Percentiles rank a stretch among this genome's conserved stretches.
Conservation (phyloP, 2,329 filamentous ascomycete genomes). For the Cladosporium sp. region DNA sequence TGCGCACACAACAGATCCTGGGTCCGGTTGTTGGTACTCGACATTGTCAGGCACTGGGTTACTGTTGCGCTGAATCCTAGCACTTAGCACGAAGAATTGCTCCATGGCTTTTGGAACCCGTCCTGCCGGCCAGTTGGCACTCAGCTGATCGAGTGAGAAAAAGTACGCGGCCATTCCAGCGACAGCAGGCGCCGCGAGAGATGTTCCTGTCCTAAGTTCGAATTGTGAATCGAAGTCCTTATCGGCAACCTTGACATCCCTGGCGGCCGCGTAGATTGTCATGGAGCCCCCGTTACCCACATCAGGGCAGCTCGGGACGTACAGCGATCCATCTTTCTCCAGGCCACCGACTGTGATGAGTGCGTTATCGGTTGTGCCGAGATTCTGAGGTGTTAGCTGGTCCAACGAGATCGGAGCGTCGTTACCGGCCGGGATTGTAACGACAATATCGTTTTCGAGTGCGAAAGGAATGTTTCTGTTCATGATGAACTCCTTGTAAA, state of each 20-base stretch:
- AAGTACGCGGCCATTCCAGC: slow-evolving; percentile 4
- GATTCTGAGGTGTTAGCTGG: not conserved
- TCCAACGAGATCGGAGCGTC: not conserved
- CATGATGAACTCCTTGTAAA: slow-evolving; percentile 2
- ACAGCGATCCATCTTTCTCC: slow-evolving; percentile 1
- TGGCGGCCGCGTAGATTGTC: not conserved
- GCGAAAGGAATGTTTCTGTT: slow-evolving; percentile 1
- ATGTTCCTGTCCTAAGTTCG: not conserved
- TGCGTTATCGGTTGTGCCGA: not conserved
- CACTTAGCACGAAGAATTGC: slow-evolving; percentile 2
- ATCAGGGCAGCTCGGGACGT: not conserved
- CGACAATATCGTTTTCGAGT: not conserved
- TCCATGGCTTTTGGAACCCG: not conserved
- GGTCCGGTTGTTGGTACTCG: not conserved
- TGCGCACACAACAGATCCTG: not conserved
- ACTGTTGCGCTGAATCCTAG: slow-evolving; percentile 2
- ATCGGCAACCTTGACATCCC: not conserved
- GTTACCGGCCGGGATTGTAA: not conserved
- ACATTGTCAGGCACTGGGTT: not conserved
- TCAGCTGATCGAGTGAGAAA: not conserved
- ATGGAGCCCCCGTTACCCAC: not conserved
- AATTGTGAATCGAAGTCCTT: not conserved
- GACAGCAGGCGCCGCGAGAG: not conserved
- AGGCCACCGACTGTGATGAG: slow-evolving; percentile 1
- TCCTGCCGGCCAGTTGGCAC: not conserved